These are phyloP conservation scores for Phialophora verrucosa DNA, from an alignment of 2,329 filamentous ascomycete genomes.

Conservation along the genomic window DNA sequence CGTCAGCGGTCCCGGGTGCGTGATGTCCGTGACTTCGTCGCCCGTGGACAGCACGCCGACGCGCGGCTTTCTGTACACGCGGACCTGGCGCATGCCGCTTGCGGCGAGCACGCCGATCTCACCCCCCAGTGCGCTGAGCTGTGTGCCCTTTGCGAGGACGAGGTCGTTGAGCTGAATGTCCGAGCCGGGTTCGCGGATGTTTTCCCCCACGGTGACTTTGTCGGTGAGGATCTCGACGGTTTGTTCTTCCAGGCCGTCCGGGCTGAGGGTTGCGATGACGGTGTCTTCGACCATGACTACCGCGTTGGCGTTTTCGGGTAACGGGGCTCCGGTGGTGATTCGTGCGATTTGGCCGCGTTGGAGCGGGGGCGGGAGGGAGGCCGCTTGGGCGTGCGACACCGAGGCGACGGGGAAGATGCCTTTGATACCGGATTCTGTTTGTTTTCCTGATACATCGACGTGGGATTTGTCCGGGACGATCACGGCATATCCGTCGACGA, in stretches of 20 bases:
- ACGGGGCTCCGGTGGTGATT: slow-evolving; percentile 91
- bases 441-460: neutral
- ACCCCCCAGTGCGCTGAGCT: slow-evolving; percentile 84
- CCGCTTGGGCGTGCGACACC: slow-evolving; percentile 82
- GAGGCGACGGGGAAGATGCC: slow-evolving; percentile 85
- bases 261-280: slow-evolving; percentile 65
- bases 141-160: slow-evolving; percentile 77
- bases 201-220: slow-evolving; percentile 77
- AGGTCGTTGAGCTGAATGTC: slow-evolving; percentile 74
- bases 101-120: slow-evolving; percentile 90
- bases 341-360: slow-evolving; percentile 78
- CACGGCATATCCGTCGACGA: slow-evolving; percentile 94
- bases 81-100: slow-evolving; percentile 74
- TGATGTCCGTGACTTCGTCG: slow-evolving; percentile 82
- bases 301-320: slow-evolving; percentile 85
- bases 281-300: slow-evolving; percentile 99
- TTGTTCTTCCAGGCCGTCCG: slow-evolving; percentile 79
- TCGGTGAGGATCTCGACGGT: slow-evolving; percentile 85
- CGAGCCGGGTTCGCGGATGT: slow-evolving; percentile 88
- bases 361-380: slow-evolving; percentile 66
- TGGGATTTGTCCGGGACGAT: slow-evolving; percentile 58
- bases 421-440: slow-evolving; percentile 60
- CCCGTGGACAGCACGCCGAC: slow-evolving; percentile 91
- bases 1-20: slow-evolving; percentile 63
- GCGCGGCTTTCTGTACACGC: slow-evolving; percentile 75